Conservation (phyloP, 1,139 yeast species). For the Zygoascus sp. region DNA sequence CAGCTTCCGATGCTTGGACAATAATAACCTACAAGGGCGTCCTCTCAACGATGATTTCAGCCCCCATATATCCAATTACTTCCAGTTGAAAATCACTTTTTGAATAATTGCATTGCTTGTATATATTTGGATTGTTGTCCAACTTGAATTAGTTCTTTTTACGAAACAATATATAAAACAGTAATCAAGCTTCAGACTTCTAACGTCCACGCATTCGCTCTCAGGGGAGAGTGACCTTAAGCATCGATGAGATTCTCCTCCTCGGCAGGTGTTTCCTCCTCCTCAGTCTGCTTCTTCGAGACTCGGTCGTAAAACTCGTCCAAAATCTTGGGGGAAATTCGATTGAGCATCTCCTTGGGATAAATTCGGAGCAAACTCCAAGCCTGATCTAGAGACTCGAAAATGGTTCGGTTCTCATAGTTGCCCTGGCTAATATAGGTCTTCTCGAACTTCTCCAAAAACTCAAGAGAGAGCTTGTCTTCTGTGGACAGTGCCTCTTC, state of each 20-base stretch:
- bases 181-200: slow-evolving; percentile 1
- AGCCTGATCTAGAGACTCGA: slow-evolving; percentile 95
- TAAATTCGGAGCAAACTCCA: slow-evolving; percentile 97
- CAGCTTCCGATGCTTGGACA: too few relatives aligned
- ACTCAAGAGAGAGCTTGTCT: slow-evolving; percentile 94
- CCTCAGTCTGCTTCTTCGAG: slow-evolving; percentile 35
- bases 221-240: slow-evolving; percentile 26
- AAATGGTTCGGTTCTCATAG: slow-evolving; percentile 88
- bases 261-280: slow-evolving; percentile 32
- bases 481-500: slow-evolving; percentile 98
- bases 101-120: neutral
- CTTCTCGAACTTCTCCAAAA: slow-evolving; percentile 95
- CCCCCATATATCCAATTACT: too few relatives aligned
- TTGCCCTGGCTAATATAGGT: slow-evolving; percentile 94
- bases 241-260: slow-evolving; percentile 49
- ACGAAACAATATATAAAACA: slow-evolving; percentile 1
- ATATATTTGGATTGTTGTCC: neutral
- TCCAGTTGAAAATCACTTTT: too few relatives aligned
- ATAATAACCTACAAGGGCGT: too few relatives aligned
- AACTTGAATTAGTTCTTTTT: neutral
- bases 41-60: too few relatives aligned
- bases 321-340: slow-evolving; percentile 95
- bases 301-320: slow-evolving; percentile 93
- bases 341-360: slow-evolving; percentile 97
- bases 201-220: neutral